Base-by-base conservation (phyloP, 805 yeast genomes). In the Phaffomyces thermotolerans region DNA sequence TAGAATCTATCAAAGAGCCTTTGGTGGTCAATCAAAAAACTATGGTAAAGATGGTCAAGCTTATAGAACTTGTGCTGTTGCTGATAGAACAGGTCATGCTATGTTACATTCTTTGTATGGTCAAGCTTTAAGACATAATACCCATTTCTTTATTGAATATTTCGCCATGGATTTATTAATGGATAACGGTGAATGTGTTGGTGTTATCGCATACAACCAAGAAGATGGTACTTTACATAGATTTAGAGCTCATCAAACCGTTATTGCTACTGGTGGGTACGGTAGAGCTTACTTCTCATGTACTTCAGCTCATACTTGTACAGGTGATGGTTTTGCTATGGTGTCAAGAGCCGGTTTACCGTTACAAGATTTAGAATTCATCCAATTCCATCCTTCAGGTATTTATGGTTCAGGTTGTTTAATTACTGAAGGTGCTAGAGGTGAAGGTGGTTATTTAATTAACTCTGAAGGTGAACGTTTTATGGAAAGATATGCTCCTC, bases 361-460 rank as follows among this genome's bases (percentile, higher is more conserved):
- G 47, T 76, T 91, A 62, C 95, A 91, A 72, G 99, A 91, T 71
- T 74, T 91, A 69, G 99, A 91, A 73, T 91, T 91, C 64, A 90
- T 91, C 50, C 99, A 91, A 73, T 91, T 91, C 88, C 99, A 91
- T 70, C 99, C 99, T 44, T 89, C 98, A 23, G 99, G 99, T 78
- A 93, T 91, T 69, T 91, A 91, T 68, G 99, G 99, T 48, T 88
- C 98, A 34, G 99, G 99, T 53, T 93, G 98, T 76, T 74, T 91
- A 73, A 93, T 93, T 67, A 93, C 99, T 45, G 99, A 93, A 72
- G 99, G 99, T 73, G 95, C 97, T 55, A 85, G 99, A 76, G 99
- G 99, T 78, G 99, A 93, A 76, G 99, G 99, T 80, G 99, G 99
- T 52, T 93, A 79, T 78, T 75, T 91, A 66, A 76, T 91, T 52